A percentile compares a stretch with the other conserved stretches of the same genome.
Conservation (phyloP, 352 stramenopile genomes). For the Phytophthora idaei region DNA sequence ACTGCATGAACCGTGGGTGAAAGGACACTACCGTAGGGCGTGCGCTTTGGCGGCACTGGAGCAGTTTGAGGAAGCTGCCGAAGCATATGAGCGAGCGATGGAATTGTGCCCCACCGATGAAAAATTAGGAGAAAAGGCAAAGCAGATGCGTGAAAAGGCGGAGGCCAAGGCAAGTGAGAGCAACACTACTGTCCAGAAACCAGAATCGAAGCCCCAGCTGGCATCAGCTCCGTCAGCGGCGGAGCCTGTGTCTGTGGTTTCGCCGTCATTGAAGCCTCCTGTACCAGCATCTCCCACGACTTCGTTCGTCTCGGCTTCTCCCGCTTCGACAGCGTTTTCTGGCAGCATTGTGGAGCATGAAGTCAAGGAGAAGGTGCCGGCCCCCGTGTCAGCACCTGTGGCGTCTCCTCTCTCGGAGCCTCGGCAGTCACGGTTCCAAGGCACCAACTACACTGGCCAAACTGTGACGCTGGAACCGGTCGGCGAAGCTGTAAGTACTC, state of each 20-base stretch:
- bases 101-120: conserved; percentile 70
- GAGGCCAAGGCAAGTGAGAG: conserved; percentile 16
- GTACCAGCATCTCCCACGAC: conserved; percentile 18
- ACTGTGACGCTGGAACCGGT: conserved; percentile 74
- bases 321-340: conserved; percentile 64
- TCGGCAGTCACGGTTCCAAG: conserved; percentile 56
- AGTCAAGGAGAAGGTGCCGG: conserved; percentile 33
- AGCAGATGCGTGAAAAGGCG: conserved; percentile 62
- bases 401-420: conserved; percentile 29
- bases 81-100: conserved; percentile 72
- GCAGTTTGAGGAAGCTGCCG: conserved; percentile 65
- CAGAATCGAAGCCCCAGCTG: conserved; percentile 17
- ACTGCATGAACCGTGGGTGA: conserved; percentile 78
- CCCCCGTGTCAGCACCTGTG: conserved; percentile 14
- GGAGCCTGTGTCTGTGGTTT: conserved; percentile 10
- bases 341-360: conserved; percentile 75
- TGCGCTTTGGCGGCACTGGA: conserved; percentile 69
- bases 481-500: conserved; percentile 68
- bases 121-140: conserved; percentile 67
- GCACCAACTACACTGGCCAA: conserved; percentile 74
- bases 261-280: conserved; percentile 27
- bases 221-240: conserved; percentile 1
- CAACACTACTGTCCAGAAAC: conserved; percentile 7
- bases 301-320: conserved; percentile 15
- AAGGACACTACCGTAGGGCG: conserved; percentile 84